Percentiles rank a stretch among this genome's conserved stretches.
These are phyloP conservation scores for Podospora australis DNA, from an alignment of 495 filamentous ascomycete genomes.

Conservation along the genomic window DNA sequence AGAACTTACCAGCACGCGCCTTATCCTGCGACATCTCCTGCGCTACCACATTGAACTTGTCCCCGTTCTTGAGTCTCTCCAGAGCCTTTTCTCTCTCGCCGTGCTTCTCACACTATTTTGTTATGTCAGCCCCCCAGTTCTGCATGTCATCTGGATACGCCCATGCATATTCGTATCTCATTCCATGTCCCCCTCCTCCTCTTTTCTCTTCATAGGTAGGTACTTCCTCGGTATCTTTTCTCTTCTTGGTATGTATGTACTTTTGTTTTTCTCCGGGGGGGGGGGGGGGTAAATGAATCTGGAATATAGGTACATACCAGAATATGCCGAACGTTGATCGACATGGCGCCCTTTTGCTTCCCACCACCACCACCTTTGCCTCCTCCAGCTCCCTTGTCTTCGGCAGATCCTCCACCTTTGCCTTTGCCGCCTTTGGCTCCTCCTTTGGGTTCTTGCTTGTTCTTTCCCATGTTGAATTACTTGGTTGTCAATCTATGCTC, in stretches of 20 bases:
- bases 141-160: neutral
- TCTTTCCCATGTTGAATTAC: conserved; percentile 7
- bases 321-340: conserved; percentile 85
- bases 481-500: too few species aligned
- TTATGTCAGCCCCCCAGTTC: neutral
- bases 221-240: too few species aligned
- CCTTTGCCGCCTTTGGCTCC: conserved; percentile 40
- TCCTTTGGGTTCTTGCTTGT: conserved; percentile 38
- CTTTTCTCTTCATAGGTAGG: neutral
- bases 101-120: conserved; percentile 72
- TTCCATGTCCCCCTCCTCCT: neutral
- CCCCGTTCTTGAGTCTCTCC: conserved; percentile 65
- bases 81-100: conserved; percentile 83
- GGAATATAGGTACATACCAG: conserved; percentile 48
- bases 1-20: conserved; percentile 62
- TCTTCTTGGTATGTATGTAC: neutral
- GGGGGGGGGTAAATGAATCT: neutral
- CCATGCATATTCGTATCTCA: too few species aligned
- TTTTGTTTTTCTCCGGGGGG: neutral
- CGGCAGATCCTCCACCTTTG: conserved; percentile 44
- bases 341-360: conserved; percentile 59
- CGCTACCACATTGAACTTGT: conserved; percentile 86
- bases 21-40: conserved; percentile 85
- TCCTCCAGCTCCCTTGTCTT: conserved; percentile 40
- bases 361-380: conserved; percentile 18